phyloP scores from a whole-genome alignment of 1,284 basidiomycete genomes.

The Inonotus hispidus region DNA sequence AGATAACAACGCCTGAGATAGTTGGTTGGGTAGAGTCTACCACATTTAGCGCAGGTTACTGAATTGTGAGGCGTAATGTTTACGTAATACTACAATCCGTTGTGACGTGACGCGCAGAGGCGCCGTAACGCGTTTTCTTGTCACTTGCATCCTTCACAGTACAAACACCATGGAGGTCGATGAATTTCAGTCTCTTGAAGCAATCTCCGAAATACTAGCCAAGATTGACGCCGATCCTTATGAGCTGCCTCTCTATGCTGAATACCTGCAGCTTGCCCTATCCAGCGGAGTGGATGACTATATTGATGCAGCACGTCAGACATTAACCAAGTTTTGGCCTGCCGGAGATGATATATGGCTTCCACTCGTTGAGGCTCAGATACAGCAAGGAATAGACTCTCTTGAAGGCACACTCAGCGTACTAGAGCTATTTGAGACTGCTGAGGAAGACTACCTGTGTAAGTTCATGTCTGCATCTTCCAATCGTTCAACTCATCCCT shows the following conservation, averaged over 20 bases:
- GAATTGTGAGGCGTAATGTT: not conserved
- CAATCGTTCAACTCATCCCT: conserved; percentile 18
- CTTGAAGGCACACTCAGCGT: conserved; percentile 50
- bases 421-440: conserved; percentile 58
- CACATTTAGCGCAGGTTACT: not conserved
- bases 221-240: conserved; percentile 54
- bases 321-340: conserved; percentile 57
- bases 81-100: not conserved
- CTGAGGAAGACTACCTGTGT: conserved; percentile 82
- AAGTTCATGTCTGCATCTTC: conserved; percentile 29
- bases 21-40: not conserved
- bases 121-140: no score
- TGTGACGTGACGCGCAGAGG: not conserved
- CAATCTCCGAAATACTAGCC: conserved; percentile 52
- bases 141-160: no score
- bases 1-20: conserved; percentile 5
- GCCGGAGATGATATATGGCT: conserved; percentile 65
- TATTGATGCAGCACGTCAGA: conserved; percentile 54
- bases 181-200: conserved; percentile 45
- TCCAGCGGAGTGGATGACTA: conserved; percentile 54
- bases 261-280: conserved; percentile 57
- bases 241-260: conserved; percentile 53
- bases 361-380: conserved; percentile 51
- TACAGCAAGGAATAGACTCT: conserved; percentile 38
- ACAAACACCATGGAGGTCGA: conserved; percentile 27